A percentile compares a stretch with the other conserved stretches of the same genome.
Conservation (phyloP, 2,329 filamentous ascomycete genomes). For the Clonostachys sp. region DNA sequence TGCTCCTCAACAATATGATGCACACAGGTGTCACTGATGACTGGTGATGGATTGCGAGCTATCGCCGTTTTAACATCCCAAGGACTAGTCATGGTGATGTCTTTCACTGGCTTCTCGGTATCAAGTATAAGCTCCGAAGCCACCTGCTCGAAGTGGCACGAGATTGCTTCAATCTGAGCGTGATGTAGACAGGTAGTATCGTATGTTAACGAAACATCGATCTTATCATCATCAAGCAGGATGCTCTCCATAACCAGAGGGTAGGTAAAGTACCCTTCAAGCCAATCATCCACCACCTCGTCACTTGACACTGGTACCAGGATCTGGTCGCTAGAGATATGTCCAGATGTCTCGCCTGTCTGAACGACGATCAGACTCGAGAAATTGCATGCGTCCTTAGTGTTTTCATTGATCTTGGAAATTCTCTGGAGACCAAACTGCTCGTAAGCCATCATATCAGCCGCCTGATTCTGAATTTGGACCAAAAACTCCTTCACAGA, state of each 20-base stretch:
- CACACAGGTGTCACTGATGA: constrained; percentile 18
- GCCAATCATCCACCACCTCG: neutral
- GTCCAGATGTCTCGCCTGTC: neutral
- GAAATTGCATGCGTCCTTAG: constrained; percentile 3
- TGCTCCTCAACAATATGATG: constrained; percentile 32
- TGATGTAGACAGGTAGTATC: neutral
- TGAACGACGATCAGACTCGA: constrained; percentile 1
- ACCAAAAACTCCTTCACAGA: constrained; percentile 3
- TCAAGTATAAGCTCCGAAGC: neutral
- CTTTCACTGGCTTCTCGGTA: neutral
- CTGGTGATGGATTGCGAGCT: neutral
- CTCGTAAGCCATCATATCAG: constrained; percentile 9
- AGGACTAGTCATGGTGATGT: neutral
- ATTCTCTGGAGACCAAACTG: constrained; percentile 11
- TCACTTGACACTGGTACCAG: neutral
- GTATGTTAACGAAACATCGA: constrained; percentile 4
- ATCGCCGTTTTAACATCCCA: neutral
- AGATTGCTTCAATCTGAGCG: constrained; percentile 2
- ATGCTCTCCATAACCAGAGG: constrained; percentile 3
- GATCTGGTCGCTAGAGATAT: neutral
- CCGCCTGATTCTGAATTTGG: constrained; percentile 5
- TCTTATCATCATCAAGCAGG: neutral
- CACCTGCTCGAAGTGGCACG: constrained; percentile 1
- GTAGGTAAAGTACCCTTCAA: constrained; percentile 5
- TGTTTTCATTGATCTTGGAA: constrained; percentile 3